Evolutionary conservation across 768 basidiomycete species (phyloP), one percentile per base, ranked within the genome.

Genomic region (Coprinopsis marcescibilis): DNA sequence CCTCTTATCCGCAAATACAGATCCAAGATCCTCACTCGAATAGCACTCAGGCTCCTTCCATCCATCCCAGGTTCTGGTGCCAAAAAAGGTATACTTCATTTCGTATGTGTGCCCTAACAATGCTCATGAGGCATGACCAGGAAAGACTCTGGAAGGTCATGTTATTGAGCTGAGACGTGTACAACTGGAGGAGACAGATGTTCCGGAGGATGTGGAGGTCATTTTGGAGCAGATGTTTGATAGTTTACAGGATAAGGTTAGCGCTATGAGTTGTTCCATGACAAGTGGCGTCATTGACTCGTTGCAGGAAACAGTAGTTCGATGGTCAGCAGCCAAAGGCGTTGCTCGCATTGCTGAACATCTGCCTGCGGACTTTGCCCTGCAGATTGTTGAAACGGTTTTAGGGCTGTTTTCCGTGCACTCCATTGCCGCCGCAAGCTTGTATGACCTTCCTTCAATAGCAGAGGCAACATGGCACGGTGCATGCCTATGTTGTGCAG

Each of bases 381-480:
- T 75, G 26, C 91, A 98, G 60, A 82, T 98, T n/a, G 65, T 95
- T 3, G 83, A 87, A 43, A 89, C 81, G 3, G 68, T 92, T 26
- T 67, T 93, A 50, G 74, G 70, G 0, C 68, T 91, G n/a, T 96
- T 93, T 61, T 65, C 73, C 5, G 81, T 87, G 40, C 89, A 89
- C 59, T 82, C 81, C 19, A 63, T 82, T 7, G 76, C 73, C 19
- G 80, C 75, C 6, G 79, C 80, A 12, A 76, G 68, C 48, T 57
- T 85, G 35, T 84, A 84, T 56, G 85, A 87, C 57, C 71, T 89
- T 55, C 81, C 84, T 27, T 73, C 85, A 8, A 68, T 83, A 40
- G 87, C 92, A 21, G 93, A 97, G 64, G 74, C 76, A 50, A 88
- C 87, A 43, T 96, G 94, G 92, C 96, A 99, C 65, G 96, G 96